Evolutionary conservation across 2,329 filamentous ascomycete genomes (phyloP).

Genomic region (Madurella mycetomatis): DNA sequence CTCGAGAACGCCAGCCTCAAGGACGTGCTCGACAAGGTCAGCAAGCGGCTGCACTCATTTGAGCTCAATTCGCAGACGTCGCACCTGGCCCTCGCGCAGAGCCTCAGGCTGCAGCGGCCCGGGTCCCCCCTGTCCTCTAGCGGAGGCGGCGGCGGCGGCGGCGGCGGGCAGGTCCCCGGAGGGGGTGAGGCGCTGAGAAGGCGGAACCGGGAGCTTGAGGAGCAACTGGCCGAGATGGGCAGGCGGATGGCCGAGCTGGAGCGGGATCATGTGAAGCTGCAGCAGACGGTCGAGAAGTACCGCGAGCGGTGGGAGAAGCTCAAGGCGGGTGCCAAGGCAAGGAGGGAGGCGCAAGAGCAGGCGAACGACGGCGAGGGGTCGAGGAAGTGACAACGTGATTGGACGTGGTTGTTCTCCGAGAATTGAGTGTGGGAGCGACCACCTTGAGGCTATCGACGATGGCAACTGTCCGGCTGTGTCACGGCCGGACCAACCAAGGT

Average conservation of each 20-base stretch:
- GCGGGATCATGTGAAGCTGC: constrained; percentile 52
- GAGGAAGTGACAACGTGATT: background rate
- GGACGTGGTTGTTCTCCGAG: background rate
- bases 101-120: constrained; percentile 60
- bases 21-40: constrained; percentile 78
- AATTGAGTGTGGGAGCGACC: too few species aligned
- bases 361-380: background rate
- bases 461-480: too few species aligned
- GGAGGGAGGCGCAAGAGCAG: constrained; percentile 40
- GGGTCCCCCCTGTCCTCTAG: constrained; percentile 45
- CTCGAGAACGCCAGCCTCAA: constrained; percentile 86
- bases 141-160: constrained; percentile 25
- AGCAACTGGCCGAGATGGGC: constrained; percentile 53
- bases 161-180: constrained; percentile 1
- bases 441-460: too few species aligned
- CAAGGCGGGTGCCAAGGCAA: constrained; percentile 57
- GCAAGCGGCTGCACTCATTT: constrained; percentile 84
- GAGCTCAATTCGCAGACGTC: constrained; percentile 88
- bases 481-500: too few species aligned
- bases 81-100: constrained; percentile 80
- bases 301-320: constrained; percentile 58
- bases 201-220: constrained; percentile 62
- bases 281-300: constrained; percentile 54
- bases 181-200: constrained; percentile 40
- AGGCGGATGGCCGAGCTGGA: constrained; percentile 65